Conservation (phyloP, 2,329 filamentous ascomycete genomes). For the Alternaria arborescens region DNA sequence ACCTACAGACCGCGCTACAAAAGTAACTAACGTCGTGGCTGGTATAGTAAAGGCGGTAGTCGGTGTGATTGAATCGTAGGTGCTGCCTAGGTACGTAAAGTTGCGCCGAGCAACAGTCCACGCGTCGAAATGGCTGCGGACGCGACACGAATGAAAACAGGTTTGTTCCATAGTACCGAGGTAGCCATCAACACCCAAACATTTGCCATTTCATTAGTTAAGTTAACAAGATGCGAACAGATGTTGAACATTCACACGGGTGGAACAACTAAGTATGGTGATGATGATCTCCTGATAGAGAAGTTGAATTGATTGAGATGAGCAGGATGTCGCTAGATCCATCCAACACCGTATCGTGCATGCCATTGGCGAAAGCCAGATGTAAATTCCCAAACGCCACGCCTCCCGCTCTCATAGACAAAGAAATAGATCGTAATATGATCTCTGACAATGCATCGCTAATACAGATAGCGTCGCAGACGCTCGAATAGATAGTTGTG, state of each 20-base stretch:
- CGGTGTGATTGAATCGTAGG: not conserved
- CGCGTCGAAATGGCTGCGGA: not conserved
- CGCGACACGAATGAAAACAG: not conserved
- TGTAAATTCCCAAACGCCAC: constrained; percentile 12
- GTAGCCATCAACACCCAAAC: not conserved
- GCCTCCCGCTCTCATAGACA: constrained; percentile 2
- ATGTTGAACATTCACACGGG: not conserved
- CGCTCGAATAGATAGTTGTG: constrained; percentile 1
- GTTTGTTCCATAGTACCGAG: not conserved
- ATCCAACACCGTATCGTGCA: constrained; percentile 10
- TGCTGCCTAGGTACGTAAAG: too few relatives aligned
- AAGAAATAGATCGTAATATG: not conserved
- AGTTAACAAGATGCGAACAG: too few relatives aligned
- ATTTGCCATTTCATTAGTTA: too few relatives aligned
- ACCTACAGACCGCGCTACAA: constrained; percentile 2
- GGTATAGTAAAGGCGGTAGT: not conserved
- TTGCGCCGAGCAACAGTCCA: not conserved
- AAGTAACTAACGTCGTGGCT: constrained; percentile 2
- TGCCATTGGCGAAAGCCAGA: constrained; percentile 9
- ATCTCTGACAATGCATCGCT: constrained; percentile 12
- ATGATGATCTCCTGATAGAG: constrained; percentile 1
- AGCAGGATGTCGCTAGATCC: constrained; percentile 12
- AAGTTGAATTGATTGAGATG: constrained; percentile 10
- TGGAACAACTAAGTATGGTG: not conserved
- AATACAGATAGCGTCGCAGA: constrained; percentile 12